Percentiles rank a stretch among this genome's conserved stretches.
phyloP scores from a whole-genome alignment of 805 yeast genomes.

The Yarrowia keelungensis region DNA sequence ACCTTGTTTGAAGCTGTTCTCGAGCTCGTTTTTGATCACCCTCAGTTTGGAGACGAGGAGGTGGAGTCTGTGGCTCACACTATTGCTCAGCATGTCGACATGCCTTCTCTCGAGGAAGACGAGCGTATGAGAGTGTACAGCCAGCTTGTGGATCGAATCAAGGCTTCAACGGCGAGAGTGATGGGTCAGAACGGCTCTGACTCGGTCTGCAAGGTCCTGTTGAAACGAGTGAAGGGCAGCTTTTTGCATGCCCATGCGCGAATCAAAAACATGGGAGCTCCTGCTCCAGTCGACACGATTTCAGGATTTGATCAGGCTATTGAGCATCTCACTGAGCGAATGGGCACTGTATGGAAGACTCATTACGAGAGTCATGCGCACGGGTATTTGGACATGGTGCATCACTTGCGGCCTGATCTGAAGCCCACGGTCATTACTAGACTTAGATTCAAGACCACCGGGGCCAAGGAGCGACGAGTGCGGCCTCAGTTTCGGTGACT shows the following conservation, averaged over 20 bases:
- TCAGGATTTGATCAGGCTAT: conserved; percentile 8
- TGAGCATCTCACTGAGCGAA: conserved; percentile 19
- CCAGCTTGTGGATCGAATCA: conserved; percentile 6
- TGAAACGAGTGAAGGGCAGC: not conserved
- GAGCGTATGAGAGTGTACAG: conserved; percentile 17
- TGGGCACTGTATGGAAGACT: conserved; percentile 26
- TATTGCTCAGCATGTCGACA: conserved; percentile 16
- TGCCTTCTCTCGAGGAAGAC: not conserved
- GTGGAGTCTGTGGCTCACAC: conserved; percentile 7
- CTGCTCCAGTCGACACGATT: conserved; percentile 14
- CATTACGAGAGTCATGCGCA: conserved; percentile 31
- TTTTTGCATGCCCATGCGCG: not conserved
- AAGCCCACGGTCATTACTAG: conserved; percentile 27
- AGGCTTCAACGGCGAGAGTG: not conserved
- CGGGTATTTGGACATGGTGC: conserved; percentile 25
- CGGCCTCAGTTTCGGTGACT: conserved; percentile 2
- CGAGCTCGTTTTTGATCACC: conserved; percentile 1
- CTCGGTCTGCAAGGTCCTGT: conserved; percentile 6
- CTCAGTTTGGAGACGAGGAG: not conserved
- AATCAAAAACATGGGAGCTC: not conserved
- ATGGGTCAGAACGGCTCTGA: conserved; percentile 11
- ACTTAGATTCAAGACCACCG: conserved; percentile 1
- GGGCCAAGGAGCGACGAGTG: conserved; percentile 1
- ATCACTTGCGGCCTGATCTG: conserved; percentile 10
- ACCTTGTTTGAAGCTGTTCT: not conserved